Evolutionary conservation across 2,329 filamentous ascomycete genomes (phyloP).

Genomic region (Hypomyces perniciosus): DNA sequence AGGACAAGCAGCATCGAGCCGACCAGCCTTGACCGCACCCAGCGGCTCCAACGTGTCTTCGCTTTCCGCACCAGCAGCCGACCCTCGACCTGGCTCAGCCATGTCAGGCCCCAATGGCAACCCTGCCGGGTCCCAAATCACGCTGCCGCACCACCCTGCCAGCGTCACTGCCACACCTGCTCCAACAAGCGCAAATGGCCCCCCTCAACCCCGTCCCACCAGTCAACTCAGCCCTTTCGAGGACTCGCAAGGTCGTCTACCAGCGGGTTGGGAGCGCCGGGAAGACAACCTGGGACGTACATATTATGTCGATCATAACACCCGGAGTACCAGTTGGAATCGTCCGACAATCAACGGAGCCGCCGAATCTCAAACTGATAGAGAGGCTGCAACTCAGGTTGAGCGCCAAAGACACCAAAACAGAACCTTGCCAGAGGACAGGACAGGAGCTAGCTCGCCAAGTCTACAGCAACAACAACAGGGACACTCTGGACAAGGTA

Average conservation of each 20-base stretch:
- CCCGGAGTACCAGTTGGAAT: slow-evolving; percentile 93
- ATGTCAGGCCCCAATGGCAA: slow-evolving; percentile 45
- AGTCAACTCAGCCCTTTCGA: slow-evolving; percentile 80
- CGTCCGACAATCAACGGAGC: slow-evolving; percentile 75
- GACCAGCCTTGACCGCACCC: slow-evolving; percentile 39
- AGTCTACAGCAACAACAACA: slow-evolving; percentile 56
- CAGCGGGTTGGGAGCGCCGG: slow-evolving; percentile 89
- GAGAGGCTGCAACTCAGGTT: slow-evolving; percentile 86
- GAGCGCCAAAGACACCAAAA: slow-evolving; percentile 93
- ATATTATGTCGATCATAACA: slow-evolving; percentile 98
- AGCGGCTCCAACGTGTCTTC: slow-evolving; percentile 41
- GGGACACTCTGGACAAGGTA: slow-evolving; percentile 37
- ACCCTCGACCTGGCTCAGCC: slow-evolving; percentile 48
- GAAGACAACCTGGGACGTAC: slow-evolving; percentile 93
- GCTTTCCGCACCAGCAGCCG: slow-evolving; percentile 36
- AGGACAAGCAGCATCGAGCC: slow-evolving; percentile 36
- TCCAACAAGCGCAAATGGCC: slow-evolving; percentile 24
- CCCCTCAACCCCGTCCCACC: slow-evolving; percentile 25
- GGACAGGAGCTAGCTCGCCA: slow-evolving; percentile 88
- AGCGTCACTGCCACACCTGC: slow-evolving; percentile 37
- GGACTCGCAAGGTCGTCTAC: slow-evolving; percentile 87
- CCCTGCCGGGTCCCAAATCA: slow-evolving; percentile 34
- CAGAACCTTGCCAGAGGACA: slow-evolving; percentile 89
- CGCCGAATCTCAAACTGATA: slow-evolving; percentile 62
- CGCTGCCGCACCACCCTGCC: slow-evolving; percentile 41